phyloP scores from a whole-genome alignment of 805 yeast species.

The Teunomyces cretensis region DNA sequence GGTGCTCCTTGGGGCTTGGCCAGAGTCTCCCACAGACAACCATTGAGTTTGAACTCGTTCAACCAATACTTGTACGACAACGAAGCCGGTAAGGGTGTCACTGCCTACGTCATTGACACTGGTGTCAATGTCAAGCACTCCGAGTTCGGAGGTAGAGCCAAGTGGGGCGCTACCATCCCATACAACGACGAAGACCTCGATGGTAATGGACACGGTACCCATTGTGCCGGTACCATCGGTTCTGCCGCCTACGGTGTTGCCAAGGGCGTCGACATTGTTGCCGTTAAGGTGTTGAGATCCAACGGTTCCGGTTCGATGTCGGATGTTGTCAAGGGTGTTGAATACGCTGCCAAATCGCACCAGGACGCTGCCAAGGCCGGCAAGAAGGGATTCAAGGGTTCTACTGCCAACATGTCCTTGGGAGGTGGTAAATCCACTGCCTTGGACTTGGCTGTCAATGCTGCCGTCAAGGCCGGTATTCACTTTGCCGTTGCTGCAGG shows the following conservation, averaged over 20 bases:
- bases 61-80: constrained; percentile 67
- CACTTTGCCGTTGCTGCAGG: constrained; percentile 67
- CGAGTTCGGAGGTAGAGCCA: constrained; percentile 82
- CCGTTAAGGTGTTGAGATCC: constrained; percentile 79
- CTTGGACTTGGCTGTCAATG: constrained; percentile 57
- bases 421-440: constrained; percentile 60
- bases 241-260: constrained; percentile 81
- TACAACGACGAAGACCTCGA: constrained; percentile 67
- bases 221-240: constrained; percentile 95
- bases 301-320: constrained; percentile 84
- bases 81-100: constrained; percentile 79
- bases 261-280: constrained; percentile 73
- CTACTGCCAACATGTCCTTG: constrained; percentile 62
- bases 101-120: constrained; percentile 86
- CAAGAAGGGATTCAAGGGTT: constrained; percentile 53
- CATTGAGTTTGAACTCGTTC: constrained; percentile 58
- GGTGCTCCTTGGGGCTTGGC: constrained; percentile 96
- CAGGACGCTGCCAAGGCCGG: constrained; percentile 40
- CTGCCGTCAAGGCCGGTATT: constrained; percentile 55
- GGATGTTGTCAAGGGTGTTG: constrained; percentile 82
- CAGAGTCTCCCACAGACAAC: constrained; percentile 80
- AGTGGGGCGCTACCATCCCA: constrained; percentile 84
- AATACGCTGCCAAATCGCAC: constrained; percentile 77
- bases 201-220: constrained; percentile 95
- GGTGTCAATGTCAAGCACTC: constrained; percentile 76